Percentiles rank a stretch among this genome's conserved stretches.
Conservation (phyloP, 148 eudicot species). For the Rhododendron mucronatum region DNA sequence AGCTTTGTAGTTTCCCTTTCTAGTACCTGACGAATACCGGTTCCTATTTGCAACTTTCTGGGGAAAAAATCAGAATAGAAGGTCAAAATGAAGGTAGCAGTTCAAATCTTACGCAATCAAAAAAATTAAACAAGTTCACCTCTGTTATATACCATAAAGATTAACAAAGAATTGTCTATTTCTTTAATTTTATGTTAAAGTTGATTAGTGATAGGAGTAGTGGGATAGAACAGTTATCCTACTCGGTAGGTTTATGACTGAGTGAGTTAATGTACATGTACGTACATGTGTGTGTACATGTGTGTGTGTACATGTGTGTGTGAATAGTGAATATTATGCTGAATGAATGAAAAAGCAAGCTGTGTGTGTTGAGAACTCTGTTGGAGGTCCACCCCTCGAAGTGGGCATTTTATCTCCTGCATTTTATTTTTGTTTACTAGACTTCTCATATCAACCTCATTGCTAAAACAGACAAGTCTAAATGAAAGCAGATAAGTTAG, state of each 20-base stretch:
- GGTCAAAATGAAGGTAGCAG: background rate
- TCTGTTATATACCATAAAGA: background rate
- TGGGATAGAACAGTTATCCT: background rate
- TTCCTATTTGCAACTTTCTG: constrained; percentile 64
- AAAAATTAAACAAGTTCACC: background rate
- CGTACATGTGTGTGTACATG: too few species aligned
- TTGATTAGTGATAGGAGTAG: too few species aligned
- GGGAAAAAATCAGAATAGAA: constrained; percentile 2
- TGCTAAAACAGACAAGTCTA: background rate
- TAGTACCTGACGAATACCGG: constrained; percentile 52
- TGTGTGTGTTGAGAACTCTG: background rate
- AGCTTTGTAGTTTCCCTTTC: constrained; percentile 58
- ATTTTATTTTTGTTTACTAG: background rate
- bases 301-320: too few species aligned
- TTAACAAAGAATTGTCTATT: background rate
- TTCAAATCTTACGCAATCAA: background rate
- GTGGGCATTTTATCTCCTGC: background rate
- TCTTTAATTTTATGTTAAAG: background rate
- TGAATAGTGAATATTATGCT: background rate
- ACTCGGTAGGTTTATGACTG: too few species aligned
- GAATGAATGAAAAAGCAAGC: background rate
- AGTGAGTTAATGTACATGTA: too few species aligned
- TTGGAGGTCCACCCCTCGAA: background rate
- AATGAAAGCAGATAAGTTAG: background rate
- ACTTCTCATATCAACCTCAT: background rate